Percentiles rank a stretch among this genome's conserved stretches.
These are phyloP conservation scores for Lindgomyces ingoldianus DNA, from an alignment of 495 filamentous ascomycete genomes.

Conservation along the genomic window DNA sequence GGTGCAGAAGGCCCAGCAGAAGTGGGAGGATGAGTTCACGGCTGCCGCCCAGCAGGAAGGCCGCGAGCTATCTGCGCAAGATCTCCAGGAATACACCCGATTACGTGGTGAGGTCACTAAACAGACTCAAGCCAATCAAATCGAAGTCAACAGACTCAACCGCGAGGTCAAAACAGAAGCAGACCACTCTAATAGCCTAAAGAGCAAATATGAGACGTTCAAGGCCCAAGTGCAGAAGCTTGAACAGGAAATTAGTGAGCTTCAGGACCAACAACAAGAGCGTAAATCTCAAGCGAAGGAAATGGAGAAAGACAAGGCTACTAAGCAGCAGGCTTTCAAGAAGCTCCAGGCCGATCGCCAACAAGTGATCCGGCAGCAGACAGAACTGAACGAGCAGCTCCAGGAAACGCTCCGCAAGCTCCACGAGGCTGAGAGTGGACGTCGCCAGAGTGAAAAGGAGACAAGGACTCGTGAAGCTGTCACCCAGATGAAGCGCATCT, in stretches of 20 bases:
- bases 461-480: conserved; percentile 73
- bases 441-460: conserved; percentile 81
- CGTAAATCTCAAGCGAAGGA: conserved; percentile 63
- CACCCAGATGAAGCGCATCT: conserved; percentile 82
- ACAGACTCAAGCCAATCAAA: conserved; percentile 76
- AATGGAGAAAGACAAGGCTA: conserved; percentile 72
- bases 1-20: conserved; percentile 87
- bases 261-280: conserved; percentile 65
- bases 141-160: conserved; percentile 77
- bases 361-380: conserved; percentile 72
- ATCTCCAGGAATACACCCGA: conserved; percentile 86
- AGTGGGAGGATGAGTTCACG: conserved; percentile 85
- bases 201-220: conserved; percentile 77
- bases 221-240: conserved; percentile 73
- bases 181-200: conserved; percentile 80
- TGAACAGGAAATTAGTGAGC: conserved; percentile 66
- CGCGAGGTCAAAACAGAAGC: conserved; percentile 88
- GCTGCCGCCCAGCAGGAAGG: conserved; percentile 82
- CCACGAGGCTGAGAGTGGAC: conserved; percentile 76
- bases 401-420: conserved; percentile 76
- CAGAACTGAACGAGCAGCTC: conserved; percentile 89
- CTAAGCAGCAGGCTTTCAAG: conserved; percentile 89
- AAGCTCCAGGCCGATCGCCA: conserved; percentile 77
- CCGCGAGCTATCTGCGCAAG: conserved; percentile 77
- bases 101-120: conserved; percentile 84